These are phyloP conservation scores for Hyaloscypha hepaticicola DNA, from an alignment of 495 filamentous ascomycete genomes.

Conservation along the genomic window DNA sequence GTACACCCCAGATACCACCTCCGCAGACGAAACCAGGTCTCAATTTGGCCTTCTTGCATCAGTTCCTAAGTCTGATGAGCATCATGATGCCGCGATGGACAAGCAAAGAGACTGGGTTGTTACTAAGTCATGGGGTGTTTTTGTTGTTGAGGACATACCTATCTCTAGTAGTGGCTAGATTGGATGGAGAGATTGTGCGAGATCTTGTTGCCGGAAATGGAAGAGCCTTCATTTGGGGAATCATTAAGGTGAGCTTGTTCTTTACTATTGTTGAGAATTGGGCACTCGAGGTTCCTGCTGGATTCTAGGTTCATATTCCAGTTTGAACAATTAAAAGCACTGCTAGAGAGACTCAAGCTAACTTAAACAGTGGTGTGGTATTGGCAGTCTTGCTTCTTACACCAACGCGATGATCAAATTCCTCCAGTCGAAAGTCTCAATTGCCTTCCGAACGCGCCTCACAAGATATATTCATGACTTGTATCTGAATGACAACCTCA, in stretches of 20 bases:
- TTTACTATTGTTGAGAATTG: constrained; percentile 2
- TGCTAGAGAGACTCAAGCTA: constrained; percentile 17
- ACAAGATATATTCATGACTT: constrained; percentile 98
- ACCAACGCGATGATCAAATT: constrained; percentile 98
- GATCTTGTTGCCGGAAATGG: constrained; percentile 95
- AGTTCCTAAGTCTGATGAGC: constrained; percentile 90
- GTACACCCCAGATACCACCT: constrained; percentile 68
- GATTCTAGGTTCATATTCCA: too few species aligned
- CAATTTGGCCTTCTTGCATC: constrained; percentile 97
- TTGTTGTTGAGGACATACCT: constrained; percentile 91
- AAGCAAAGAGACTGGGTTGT: constrained; percentile 88
- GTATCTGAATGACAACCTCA: constrained; percentile 89
- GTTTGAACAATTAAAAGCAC: too few species aligned
- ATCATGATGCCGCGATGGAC: constrained; percentile 97
- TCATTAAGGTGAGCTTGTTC: constrained; percentile 59
- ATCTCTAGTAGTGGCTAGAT: constrained; percentile 83
- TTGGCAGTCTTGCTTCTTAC: constrained; percentile 75
- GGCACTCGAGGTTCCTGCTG: too few species aligned
- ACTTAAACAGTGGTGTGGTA: constrained; percentile 49
- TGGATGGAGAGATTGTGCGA: constrained; percentile 95
- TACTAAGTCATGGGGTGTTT: constrained; percentile 85
- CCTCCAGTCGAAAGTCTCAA: constrained; percentile 95
- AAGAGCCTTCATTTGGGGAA: constrained; percentile 80
- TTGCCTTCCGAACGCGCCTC: constrained; percentile 93
- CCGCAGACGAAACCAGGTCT: constrained; percentile 89